Base-by-base conservation (phyloP, 148 eudicot genomes). In the Pharnaceum exiguum region DNA sequence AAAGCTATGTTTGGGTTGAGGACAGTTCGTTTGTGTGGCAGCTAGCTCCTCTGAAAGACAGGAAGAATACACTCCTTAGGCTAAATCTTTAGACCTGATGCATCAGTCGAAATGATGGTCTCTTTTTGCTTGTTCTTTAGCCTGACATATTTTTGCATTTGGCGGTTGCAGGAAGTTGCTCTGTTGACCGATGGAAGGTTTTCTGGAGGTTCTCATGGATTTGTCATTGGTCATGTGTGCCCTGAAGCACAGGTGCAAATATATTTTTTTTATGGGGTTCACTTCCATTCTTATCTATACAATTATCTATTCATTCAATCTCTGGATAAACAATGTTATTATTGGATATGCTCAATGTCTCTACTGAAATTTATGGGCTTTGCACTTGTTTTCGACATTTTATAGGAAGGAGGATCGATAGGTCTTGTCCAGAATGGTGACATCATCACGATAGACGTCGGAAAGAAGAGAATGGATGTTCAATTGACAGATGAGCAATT, bases 131-230 rank as follows among this genome's bases (percentile, higher is more conserved):
- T 28, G 22, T 39, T 15, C 46, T 19, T 24, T 10, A 9, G 51
- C 30, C 16, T 31, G 8, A n/a, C 27, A 37, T 29, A 19, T 5
- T 4, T n/a, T 17, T 22, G 15, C 37, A 18, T 38, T 22, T 26
- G 8, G 21, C 25, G 69, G 35, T 55, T 75, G 75, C 79, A 89
- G 97, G 91, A 90, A 17, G 85, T 80, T 62, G 98, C 98, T 11
- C 72, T 91, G 59, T 71, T 87, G 67, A 91, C 98, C 16, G 98
- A 91, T 72, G 98, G 98, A 68, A 72, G 96, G 60, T 91, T 91
- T 73, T 91, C 98, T 26, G 96, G 96, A 68, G 98, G 90, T 60
- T 91, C 98, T 27, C 98, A 88, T 62, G 98, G 98, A 46, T 91
- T 82, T 72, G 98, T 91, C 60, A 87, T 91, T 38, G 98, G 96